phyloP scores from a whole-genome alignment of 2,329 filamentous ascomycete species.

The Ambrosiella beaveri region DNA sequence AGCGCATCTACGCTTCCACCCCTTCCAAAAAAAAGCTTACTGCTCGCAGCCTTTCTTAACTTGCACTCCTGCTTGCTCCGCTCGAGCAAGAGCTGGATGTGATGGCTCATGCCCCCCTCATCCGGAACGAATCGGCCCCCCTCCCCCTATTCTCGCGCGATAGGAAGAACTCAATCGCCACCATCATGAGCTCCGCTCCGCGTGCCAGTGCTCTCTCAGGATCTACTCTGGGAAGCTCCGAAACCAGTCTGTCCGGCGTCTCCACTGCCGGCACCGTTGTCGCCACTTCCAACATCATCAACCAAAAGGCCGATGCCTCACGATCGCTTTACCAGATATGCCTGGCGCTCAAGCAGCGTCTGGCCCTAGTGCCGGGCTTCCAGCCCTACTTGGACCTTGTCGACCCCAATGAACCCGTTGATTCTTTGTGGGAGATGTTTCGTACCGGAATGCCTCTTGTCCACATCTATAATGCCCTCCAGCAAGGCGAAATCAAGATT shows the following conservation, averaged over 20 bases:
- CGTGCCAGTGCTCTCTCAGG: slow-evolving; percentile 46
- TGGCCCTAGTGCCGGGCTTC: slow-evolving; percentile 72
- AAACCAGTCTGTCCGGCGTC: slow-evolving; percentile 31
- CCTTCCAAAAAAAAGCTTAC: background rate
- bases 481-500: slow-evolving; percentile 51
- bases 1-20: slow-evolving; percentile 2
- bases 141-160: slow-evolving; percentile 35
- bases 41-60: slow-evolving; percentile 1
- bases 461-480: slow-evolving; percentile 72
- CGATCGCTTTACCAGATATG: slow-evolving; percentile 92
- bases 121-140: slow-evolving; percentile 42
- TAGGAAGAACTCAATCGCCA: slow-evolving; percentile 27
- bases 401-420: slow-evolving; percentile 59
- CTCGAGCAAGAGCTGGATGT: slow-evolving; percentile 14
- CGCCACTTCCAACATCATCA: slow-evolving; percentile 87
- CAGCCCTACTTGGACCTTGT: slow-evolving; percentile 57
- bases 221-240: slow-evolving; percentile 37
- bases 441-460: slow-evolving; percentile 70
- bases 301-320: slow-evolving; percentile 83
- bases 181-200: slow-evolving; percentile 34
- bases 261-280: slow-evolving; percentile 41
- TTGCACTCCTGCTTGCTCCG: slow-evolving; percentile 7
- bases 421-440: slow-evolving; percentile 77
- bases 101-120: slow-evolving; percentile 43
- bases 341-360: slow-evolving; percentile 61